Conservation (phyloP, 306 rosid species). For the Trichosanthes cucumerina region DNA sequence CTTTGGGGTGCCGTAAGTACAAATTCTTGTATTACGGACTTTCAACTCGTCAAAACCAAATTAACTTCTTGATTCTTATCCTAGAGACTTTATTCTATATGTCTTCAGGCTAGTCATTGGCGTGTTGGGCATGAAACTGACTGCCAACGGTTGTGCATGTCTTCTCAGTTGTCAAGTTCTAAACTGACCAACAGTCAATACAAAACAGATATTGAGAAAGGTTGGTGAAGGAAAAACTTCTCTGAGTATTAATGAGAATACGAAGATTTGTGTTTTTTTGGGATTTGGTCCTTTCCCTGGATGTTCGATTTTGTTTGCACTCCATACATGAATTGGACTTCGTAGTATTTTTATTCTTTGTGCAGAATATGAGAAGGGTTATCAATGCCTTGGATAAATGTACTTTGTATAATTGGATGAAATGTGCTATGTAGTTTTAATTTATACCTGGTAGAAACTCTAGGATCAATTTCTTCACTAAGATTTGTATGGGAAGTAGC, state of each 20-base stretch:
- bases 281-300: neutral
- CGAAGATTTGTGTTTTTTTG: neutral
- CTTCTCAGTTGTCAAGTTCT: slow-evolving; percentile 25
- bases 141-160: slow-evolving; percentile 39
- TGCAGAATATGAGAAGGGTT: neutral
- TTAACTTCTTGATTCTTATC: neutral
- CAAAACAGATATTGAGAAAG: slow-evolving; percentile 25
- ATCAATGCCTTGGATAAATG: neutral
- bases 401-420: neutral
- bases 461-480: neutral
- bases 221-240: slow-evolving; percentile 19
- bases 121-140: slow-evolving; percentile 53
- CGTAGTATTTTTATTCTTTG: neutral
- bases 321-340: neutral
- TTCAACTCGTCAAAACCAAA: neutral
- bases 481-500: neutral
- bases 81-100: slow-evolving; percentile 12
- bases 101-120: slow-evolving; percentile 52
- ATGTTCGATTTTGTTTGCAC: neutral
- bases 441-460: neutral
- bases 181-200: slow-evolving; percentile 15
- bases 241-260: neutral
- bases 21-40: neutral
- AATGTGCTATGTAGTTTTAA: neutral
- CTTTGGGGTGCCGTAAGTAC: neutral